Percentiles rank a stretch among this genome's conserved stretches.
These are phyloP conservation scores for Phytophthora capsici DNA, from an alignment of 352 stramenopile genomes.

Conservation along the genomic window DNA sequence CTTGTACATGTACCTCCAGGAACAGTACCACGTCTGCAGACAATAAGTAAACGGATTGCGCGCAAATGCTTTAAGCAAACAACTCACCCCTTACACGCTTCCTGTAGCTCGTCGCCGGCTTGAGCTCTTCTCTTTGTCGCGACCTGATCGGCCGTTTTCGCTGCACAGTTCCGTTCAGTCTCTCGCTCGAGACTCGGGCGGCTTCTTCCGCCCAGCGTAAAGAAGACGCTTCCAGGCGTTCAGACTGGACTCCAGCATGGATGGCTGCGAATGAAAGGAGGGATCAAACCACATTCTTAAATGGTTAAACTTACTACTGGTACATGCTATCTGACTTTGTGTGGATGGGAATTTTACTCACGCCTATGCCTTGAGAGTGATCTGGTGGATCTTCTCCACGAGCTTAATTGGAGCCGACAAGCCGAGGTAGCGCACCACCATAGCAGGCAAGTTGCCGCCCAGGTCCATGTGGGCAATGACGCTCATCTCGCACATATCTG, in stretches of 20 bases:
- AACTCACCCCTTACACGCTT: neutral
- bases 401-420: constrained; percentile 85
- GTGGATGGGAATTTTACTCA: constrained; percentile 6
- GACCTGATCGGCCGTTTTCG: constrained; percentile 9
- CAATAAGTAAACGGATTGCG: no score
- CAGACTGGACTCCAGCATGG: no score
- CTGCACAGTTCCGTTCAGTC: constrained; percentile 25
- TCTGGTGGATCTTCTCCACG: constrained; percentile 73
- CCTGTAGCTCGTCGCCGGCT: neutral
- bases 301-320: constrained; percentile 32
- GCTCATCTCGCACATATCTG: constrained; percentile 67
- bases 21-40: no score
- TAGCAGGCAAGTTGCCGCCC: constrained; percentile 67
- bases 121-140: neutral
- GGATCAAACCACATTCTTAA: constrained; percentile 18
- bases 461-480: constrained; percentile 84
- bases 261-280: neutral
- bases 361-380: constrained; percentile 40
- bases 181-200: constrained; percentile 16
- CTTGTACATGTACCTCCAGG: no score
- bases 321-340: constrained; percentile 38
- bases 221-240: neutral
- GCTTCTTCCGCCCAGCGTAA: constrained; percentile 28
- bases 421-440: constrained; percentile 78
- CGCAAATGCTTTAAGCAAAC: no score